A percentile compares a stretch with the other conserved stretches of the same genome.
Conservation (phyloP, 2,329 filamentous ascomycete species). For the Aspergillus pseudoviridinutans region DNA sequence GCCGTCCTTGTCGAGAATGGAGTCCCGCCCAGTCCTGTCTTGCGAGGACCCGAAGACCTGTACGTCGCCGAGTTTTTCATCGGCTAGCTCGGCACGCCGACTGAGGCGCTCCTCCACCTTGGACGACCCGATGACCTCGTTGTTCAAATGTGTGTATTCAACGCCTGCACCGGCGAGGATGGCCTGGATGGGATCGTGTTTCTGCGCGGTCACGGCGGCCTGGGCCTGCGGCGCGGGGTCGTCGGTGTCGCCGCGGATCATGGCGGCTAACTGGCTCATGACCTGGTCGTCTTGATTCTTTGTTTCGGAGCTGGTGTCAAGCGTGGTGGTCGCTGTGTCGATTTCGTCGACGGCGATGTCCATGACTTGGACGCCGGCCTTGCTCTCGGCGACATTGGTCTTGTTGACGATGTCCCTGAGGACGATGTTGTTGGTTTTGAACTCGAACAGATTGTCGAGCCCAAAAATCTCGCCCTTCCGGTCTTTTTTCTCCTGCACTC, state of each 20-base stretch:
- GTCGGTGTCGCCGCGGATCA: conserved; percentile 48
- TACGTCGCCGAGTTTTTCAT: conserved; percentile 26
- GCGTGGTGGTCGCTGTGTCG: conserved; percentile 54
- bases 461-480: conserved; percentile 95
- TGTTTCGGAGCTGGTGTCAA: conserved; percentile 30
- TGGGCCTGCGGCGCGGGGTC: conserved; percentile 22
- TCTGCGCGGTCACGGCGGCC: conserved; percentile 38
- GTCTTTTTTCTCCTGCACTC: conserved; percentile 76
- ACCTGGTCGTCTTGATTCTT: conserved; percentile 54
- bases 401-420: conserved; percentile 97
- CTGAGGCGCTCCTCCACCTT: conserved; percentile 84
- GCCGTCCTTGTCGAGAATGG: conserved; percentile 28
- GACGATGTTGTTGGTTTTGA: conserved; percentile 72
- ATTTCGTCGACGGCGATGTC: conserved; percentile 68
- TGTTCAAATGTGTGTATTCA: conserved; percentile 94
- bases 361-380: conserved; percentile 75
- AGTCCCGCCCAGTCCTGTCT: conserved; percentile 2
- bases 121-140: conserved; percentile 88
- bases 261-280: conserved; percentile 67
- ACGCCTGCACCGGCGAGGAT: conserved; percentile 86
- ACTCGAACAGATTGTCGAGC: conserved; percentile 78
- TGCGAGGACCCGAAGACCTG: conserved; percentile 32
- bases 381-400: conserved; percentile 92
- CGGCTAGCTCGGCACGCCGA: conserved; percentile 60
- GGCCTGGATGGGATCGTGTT: conserved; percentile 73